Evolutionary conservation across 2,329 filamentous ascomycete genomes (phyloP).

Genomic region (Colletotrichum incanum): DNA sequence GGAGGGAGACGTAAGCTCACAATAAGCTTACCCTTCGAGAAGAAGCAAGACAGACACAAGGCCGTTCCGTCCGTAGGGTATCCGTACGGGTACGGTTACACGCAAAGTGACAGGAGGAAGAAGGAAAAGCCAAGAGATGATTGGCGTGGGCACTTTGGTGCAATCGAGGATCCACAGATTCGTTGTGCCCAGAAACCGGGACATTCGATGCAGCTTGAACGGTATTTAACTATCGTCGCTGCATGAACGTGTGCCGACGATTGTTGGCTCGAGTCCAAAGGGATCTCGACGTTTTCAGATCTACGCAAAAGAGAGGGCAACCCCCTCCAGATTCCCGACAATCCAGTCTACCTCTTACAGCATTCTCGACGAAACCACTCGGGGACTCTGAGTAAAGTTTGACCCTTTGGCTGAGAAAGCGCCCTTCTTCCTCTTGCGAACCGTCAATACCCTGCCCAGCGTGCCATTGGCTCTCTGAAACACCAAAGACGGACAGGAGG

Average conservation of each 20-base stretch:
- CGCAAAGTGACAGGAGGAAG: neutral
- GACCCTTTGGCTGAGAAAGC: conserved; percentile 13
- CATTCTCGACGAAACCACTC: neutral
- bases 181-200: neutral
- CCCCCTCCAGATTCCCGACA: neutral
- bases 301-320: neutral
- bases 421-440: neutral
- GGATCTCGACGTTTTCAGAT: conserved; percentile 8
- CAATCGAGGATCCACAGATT: conserved; percentile 21
- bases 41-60: conserved; percentile 13
- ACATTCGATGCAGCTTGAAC: neutral
- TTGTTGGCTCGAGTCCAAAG: conserved; percentile 7
- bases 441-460: neutral
- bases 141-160: conserved; percentile 13
- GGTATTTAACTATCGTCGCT: conserved; percentile 13
- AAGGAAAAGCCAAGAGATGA: conserved; percentile 5
- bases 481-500: conserved; percentile 16
- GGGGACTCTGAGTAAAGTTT: neutral
- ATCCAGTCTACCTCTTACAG: conserved; percentile 2
- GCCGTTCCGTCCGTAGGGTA: conserved; percentile 11
- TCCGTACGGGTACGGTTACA: neutral
- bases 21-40: conserved; percentile 37
- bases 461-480: conserved; percentile 37
- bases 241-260: neutral
- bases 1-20: conserved; percentile 37